These are phyloP conservation scores for Magnusiomyces paraingens DNA, from an alignment of 1,139 yeast genomes.

Conservation along the genomic window DNA sequence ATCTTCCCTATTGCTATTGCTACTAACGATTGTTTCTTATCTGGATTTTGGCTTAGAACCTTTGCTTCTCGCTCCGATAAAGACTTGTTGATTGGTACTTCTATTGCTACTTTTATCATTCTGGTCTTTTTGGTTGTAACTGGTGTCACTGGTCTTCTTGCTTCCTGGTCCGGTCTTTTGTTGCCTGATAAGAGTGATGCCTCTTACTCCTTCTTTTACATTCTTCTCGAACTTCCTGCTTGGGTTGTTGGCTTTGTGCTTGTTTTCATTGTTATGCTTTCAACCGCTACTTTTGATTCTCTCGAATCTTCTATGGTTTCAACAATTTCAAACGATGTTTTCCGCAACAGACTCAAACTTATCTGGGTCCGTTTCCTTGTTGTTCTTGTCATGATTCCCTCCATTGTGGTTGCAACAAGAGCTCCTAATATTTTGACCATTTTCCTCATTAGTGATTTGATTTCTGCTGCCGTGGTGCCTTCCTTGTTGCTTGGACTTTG, in stretches of 20 bases:
- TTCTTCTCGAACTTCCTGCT: conserved; percentile 67
- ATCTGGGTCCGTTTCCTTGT: conserved; percentile 68
- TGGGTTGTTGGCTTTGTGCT: conserved; percentile 84
- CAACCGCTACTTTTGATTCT: conserved; percentile 87
- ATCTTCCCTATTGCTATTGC: conserved; percentile 80
- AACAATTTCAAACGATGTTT: conserved; percentile 79
- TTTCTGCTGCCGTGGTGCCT: conserved; percentile 83
- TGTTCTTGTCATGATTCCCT: conserved; percentile 70
- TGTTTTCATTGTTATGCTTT: conserved; percentile 63
- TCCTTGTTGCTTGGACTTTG: conserved; percentile 75
- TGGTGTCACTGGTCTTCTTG: conserved; percentile 80
- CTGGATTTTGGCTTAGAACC: conserved; percentile 92
- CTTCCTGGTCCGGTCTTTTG: conserved; percentile 83
- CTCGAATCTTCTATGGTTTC: conserved; percentile 86
- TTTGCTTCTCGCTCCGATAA: conserved; percentile 77
- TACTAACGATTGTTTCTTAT: conserved; percentile 82
- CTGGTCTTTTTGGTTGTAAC: conserved; percentile 60
- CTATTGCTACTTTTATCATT: conserved; percentile 63
- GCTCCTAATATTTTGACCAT: conserved; percentile 81
- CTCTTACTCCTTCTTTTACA: conserved; percentile 60
- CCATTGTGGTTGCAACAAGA: conserved; percentile 73
- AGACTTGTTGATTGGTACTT: conserved; percentile 70
- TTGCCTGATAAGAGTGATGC: conserved; percentile 49
- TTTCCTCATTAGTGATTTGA: conserved; percentile 83
- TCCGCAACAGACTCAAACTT: conserved; percentile 68